Evolutionary conservation across 1,284 basidiomycete species (phyloP).

Genomic region (Apiotrichum veenhuisii): DNA sequence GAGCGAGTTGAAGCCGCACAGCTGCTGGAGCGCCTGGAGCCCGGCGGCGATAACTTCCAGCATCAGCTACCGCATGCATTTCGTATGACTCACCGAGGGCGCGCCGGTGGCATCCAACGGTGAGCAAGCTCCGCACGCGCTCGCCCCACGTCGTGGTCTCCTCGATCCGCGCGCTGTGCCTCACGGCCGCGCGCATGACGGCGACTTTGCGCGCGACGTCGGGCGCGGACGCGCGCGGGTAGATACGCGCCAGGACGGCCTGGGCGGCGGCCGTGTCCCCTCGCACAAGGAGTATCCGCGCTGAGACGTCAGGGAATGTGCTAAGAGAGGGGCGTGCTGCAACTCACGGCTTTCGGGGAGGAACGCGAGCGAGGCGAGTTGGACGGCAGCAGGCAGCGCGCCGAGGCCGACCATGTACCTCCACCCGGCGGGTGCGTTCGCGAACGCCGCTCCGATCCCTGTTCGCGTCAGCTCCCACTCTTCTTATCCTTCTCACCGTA

Average conservation of each 20-base stretch:
- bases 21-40: slow-evolving; percentile 75
- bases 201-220: slow-evolving; percentile 66
- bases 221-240: slow-evolving; percentile 60
- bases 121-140: slow-evolving; percentile 58
- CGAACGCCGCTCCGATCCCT: slow-evolving; percentile 67
- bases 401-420: slow-evolving; percentile 79
- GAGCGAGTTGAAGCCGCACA: slow-evolving; percentile 70
- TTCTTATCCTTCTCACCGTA: slow-evolving; percentile 53
- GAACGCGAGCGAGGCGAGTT: slow-evolving; percentile 61
- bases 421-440: slow-evolving; percentile 64
- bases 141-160: slow-evolving; percentile 61
- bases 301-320: slow-evolving; percentile 51
- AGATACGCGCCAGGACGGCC: slow-evolving; percentile 61
- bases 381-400: slow-evolving; percentile 63
- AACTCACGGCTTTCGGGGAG: slow-evolving; percentile 67
- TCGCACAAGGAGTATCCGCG: slow-evolving; percentile 65
- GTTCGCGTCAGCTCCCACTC: neutral
- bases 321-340: neutral
- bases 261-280: slow-evolving; percentile 56
- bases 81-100: slow-evolving; percentile 60
- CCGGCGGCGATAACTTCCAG: slow-evolving; percentile 65
- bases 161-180: slow-evolving; percentile 55
- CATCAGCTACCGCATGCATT: neutral
- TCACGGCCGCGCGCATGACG: slow-evolving; percentile 58
- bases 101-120: slow-evolving; percentile 61